Percentiles rank a stretch among this genome's conserved stretches.
Evolutionary conservation across 495 filamentous ascomycete species (phyloP).

Genomic region (Aspergillus homomorphus): DNA sequence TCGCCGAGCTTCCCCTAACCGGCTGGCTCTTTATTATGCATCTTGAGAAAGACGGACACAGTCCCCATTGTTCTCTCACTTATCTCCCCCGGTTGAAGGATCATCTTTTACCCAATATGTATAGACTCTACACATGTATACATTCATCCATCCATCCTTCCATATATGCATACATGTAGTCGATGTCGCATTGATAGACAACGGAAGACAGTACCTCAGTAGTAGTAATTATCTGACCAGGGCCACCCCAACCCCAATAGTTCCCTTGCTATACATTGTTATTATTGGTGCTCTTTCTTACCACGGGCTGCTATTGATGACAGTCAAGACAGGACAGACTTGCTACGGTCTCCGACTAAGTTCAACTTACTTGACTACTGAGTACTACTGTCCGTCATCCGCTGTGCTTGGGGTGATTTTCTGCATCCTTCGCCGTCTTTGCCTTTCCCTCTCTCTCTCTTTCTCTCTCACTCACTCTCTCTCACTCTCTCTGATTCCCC

Average conservation of each 20-base stretch:
- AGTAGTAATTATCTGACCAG: not conserved
- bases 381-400: not conserved
- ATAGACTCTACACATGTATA: not conserved
- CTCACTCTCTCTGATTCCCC: not conserved
- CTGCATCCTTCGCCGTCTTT: not conserved
- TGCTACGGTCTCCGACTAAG: not conserved
- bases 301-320: constrained; percentile 1
- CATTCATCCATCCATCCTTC: too few species aligned
- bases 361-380: not conserved
- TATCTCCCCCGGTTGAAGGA: not conserved
- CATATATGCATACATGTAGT: not conserved
- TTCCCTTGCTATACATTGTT: constrained; percentile 3
- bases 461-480: constrained; percentile 1
- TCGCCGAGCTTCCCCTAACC: not conserved
- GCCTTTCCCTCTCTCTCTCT: not conserved
- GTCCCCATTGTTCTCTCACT: not conserved
- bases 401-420: constrained; percentile 5
- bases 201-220: not conserved
- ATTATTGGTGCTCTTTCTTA: constrained; percentile 1
- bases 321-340: not conserved
- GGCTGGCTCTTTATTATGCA: not conserved
- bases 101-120: not conserved
- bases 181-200: not conserved
- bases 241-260: not conserved
- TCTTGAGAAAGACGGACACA: not conserved